A percentile compares a stretch with the other conserved stretches of the same genome.
Conservation (phyloP, 805 yeast species). For the Wickerhamiella sorbophila region DNA sequence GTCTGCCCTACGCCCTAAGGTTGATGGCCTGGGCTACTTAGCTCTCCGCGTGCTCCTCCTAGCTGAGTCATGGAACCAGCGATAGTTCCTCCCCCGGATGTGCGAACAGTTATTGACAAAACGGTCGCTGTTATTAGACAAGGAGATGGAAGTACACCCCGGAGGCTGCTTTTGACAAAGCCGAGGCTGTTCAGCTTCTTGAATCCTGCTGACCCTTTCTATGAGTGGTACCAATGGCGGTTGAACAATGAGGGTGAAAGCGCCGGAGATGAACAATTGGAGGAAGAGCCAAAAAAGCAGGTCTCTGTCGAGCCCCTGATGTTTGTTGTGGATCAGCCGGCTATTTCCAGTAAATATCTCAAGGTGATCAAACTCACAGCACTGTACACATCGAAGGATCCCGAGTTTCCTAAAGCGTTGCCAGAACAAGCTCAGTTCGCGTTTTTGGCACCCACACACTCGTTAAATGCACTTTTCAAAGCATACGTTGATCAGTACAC, state of each 20-base stretch:
- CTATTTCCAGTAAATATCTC: slow-evolving; percentile 47
- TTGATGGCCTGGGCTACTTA: neutral
- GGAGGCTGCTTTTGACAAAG: slow-evolving; percentile 20
- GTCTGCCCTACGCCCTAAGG: slow-evolving; percentile 1
- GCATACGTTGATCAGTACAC: slow-evolving; percentile 44
- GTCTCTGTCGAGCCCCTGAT: slow-evolving; percentile 20
- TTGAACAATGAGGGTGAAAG: too few relatives aligned
- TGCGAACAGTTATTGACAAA: slow-evolving; percentile 42
- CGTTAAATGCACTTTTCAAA: slow-evolving; percentile 40
- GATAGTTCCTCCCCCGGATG: slow-evolving; percentile 40
- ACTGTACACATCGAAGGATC: slow-evolving; percentile 47
- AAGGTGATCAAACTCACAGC: slow-evolving; percentile 65
- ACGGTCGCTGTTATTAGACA: slow-evolving; percentile 26
- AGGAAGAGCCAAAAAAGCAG: slow-evolving; percentile 8
- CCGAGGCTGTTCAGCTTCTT: slow-evolving; percentile 50
- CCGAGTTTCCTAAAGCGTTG: slow-evolving; percentile 31
- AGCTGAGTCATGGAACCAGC: neutral
- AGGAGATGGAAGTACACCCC: neutral
- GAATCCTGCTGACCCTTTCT: slow-evolving; percentile 36
- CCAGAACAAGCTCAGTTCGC: slow-evolving; percentile 41
- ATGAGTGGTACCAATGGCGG: slow-evolving; percentile 41
- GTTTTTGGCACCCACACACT: slow-evolving; percentile 47
- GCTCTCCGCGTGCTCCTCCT: neutral
- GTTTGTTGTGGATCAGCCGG: slow-evolving; percentile 20
- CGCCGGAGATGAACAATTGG: neutral